Evolutionary conservation across 768 basidiomycete genomes (phyloP).

Genomic region (Amanita polypyramis): DNA sequence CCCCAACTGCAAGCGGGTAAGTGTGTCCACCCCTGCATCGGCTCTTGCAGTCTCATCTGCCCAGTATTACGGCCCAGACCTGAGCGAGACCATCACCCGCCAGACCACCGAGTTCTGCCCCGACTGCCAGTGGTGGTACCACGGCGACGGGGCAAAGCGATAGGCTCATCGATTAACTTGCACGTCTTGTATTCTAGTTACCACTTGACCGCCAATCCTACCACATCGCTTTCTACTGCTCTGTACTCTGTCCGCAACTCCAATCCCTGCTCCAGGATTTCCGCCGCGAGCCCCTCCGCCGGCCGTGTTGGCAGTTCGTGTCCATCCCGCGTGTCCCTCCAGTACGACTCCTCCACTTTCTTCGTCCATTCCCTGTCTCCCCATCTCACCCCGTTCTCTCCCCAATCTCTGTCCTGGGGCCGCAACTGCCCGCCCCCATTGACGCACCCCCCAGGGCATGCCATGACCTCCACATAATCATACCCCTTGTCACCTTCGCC

Average conservation of each 20-base stretch:
- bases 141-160: slow-evolving; percentile 28
- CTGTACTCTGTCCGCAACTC: slow-evolving; percentile 69
- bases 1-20: slow-evolving; percentile 33
- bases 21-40: slow-evolving; percentile 13
- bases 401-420: slow-evolving; percentile 37
- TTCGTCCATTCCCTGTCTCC: slow-evolving; percentile 76
- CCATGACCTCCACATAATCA: slow-evolving; percentile 98
- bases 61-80: slow-evolving; percentile 67
- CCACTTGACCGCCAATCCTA: slow-evolving; percentile 72
- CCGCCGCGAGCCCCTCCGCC: slow-evolving; percentile 20
- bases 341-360: slow-evolving; percentile 76
- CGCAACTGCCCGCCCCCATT: slow-evolving; percentile 92
- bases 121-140: slow-evolving; percentile 52
- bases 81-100: slow-evolving; percentile 45
- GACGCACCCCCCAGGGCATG: slow-evolving; percentile 94
- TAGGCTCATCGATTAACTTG: neutral
- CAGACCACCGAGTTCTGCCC: slow-evolving; percentile 42
- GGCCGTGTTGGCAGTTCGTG: neutral
- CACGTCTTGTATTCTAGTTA: slow-evolving; percentile 18
- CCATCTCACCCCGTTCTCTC: slow-evolving; percentile 59
- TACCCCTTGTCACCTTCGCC: slow-evolving; percentile 37
- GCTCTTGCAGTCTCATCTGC: slow-evolving; percentile 8
- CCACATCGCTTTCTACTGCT: slow-evolving; percentile 78
- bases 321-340: slow-evolving; percentile 28
- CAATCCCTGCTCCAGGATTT: slow-evolving; percentile 15